phyloP scores from a whole-genome alignment of 257 asterid species.

The Primulina huaijiensis region DNA sequence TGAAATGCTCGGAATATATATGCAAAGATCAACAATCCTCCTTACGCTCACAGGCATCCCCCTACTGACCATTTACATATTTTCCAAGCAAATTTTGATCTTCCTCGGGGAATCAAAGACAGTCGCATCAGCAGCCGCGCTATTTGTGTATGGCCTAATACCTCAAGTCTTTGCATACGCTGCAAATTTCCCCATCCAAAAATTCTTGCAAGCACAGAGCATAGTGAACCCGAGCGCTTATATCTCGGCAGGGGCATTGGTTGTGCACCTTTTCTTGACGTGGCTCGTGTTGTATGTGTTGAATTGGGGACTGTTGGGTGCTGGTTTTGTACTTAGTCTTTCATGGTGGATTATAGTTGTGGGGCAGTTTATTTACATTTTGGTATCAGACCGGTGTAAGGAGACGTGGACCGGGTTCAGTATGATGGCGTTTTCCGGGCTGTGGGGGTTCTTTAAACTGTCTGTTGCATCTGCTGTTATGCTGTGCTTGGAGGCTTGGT shows the following conservation, averaged over 20 bases:
- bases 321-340: slow-evolving; percentile 46
- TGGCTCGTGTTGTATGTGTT: slow-evolving; percentile 48
- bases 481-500: slow-evolving; percentile 67
- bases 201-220: slow-evolving; percentile 62
- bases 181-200: slow-evolving; percentile 54
- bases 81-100: slow-evolving; percentile 43
- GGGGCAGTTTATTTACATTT: slow-evolving; percentile 52
- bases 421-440: slow-evolving; percentile 44
- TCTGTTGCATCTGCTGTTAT: slow-evolving; percentile 62
- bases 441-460: slow-evolving; percentile 50
- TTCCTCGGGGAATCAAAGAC: slow-evolving; percentile 44
- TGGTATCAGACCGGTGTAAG: slow-evolving; percentile 35
- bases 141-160: slow-evolving; percentile 52
- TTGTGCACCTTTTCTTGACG: slow-evolving; percentile 38
- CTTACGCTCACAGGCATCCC: slow-evolving; percentile 43
- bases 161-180: slow-evolving; percentile 70
- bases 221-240: slow-evolving; percentile 62
- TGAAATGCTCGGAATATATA: slow-evolving; percentile 62
- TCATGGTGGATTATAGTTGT: slow-evolving; percentile 64
- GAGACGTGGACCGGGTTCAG: slow-evolving; percentile 61
- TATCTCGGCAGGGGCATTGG: slow-evolving; percentile 44
- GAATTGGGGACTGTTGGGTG: slow-evolving; percentile 55
- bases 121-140: slow-evolving; percentile 45
- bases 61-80: slow-evolving; percentile 33
- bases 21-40: slow-evolving; percentile 62